A percentile compares a stretch with the other conserved stretches of the same genome.
Conservation (phyloP, 306 rosid species). For the Quercus robur region DNA sequence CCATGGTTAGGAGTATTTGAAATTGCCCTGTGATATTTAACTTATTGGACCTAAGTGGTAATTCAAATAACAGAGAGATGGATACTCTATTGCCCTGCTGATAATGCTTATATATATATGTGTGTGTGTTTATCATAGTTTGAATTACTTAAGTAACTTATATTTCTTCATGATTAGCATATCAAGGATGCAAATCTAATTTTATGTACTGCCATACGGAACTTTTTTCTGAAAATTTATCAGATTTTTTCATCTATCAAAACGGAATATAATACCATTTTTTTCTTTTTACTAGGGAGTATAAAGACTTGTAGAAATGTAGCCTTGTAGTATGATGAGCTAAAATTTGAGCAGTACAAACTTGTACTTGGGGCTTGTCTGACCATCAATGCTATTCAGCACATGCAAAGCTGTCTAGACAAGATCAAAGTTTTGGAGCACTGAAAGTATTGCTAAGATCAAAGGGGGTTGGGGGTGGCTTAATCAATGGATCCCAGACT, state of each 20-base stretch:
- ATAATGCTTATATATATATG: background rate
- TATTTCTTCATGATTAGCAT: background rate
- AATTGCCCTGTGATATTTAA: slow-evolving; percentile 60
- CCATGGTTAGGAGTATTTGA: slow-evolving; percentile 65
- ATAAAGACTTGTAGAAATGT: slow-evolving; percentile 57
- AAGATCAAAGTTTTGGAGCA: slow-evolving; percentile 68
- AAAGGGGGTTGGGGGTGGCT: slow-evolving; percentile 14
- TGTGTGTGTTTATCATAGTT: background rate
- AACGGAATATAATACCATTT: too few relatives aligned
- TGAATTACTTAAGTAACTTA: background rate
- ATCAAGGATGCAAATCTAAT: background rate
- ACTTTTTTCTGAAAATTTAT: too few relatives aligned
- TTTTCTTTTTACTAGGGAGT: slow-evolving; percentile 55
- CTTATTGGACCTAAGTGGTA: slow-evolving; percentile 69
- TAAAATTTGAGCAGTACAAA: slow-evolving; percentile 71
- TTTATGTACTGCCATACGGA: background rate
- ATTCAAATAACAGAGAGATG: slow-evolving; percentile 7
- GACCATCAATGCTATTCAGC: slow-evolving; percentile 36
- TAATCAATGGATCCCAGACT: background rate
- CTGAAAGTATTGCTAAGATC: slow-evolving; percentile 13
- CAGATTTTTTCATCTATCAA: too few relatives aligned
- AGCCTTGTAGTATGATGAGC: slow-evolving; percentile 63
- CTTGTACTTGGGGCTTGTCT: slow-evolving; percentile 51
- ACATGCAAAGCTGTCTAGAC: slow-evolving; percentile 60
- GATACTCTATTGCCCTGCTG: background rate